A percentile compares a stretch with the other conserved stretches of the same genome.
These are phyloP conservation scores for Tricladium varicosporioides DNA, from an alignment of 2,329 filamentous ascomycete species.

Conservation along the genomic window DNA sequence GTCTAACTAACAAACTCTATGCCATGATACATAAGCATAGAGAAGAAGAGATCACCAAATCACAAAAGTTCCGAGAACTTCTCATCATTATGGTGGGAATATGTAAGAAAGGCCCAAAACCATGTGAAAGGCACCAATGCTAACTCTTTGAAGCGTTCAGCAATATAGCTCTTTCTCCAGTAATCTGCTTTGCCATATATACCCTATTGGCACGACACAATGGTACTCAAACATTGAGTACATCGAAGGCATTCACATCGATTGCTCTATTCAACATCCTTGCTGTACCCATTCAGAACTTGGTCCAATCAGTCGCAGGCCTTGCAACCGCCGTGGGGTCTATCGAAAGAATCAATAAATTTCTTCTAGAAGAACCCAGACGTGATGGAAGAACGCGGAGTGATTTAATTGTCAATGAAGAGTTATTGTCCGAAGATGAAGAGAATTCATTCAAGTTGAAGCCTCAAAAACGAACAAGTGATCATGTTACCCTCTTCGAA, in stretches of 20 bases:
- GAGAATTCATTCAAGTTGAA: constrained; percentile 7
- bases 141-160: constrained; percentile 21
- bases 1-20: constrained; percentile 34
- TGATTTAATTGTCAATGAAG: constrained; percentile 12
- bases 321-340: neutral
- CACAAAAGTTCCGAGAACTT: neutral
- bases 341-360: neutral
- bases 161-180: constrained; percentile 1
- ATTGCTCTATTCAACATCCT: neutral
- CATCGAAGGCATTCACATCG: neutral
- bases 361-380: constrained; percentile 20
- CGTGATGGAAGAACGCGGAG: constrained; percentile 30
- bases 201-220: constrained; percentile 12
- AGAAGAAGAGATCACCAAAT: constrained; percentile 14
- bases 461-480: neutral
- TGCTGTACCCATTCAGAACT: neutral
- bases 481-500: constrained; percentile 3
- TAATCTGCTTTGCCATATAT: neutral
- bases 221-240: neutral
- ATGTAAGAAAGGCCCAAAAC: neutral
- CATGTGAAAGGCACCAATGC: constrained; percentile 3
- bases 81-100: neutral
- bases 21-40: constrained; percentile 37
- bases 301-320: neutral
- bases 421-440: neutral